These are phyloP conservation scores for Bruguiera hainesii DNA, from an alignment of 441 rosid genomes.

Conservation along the genomic window DNA sequence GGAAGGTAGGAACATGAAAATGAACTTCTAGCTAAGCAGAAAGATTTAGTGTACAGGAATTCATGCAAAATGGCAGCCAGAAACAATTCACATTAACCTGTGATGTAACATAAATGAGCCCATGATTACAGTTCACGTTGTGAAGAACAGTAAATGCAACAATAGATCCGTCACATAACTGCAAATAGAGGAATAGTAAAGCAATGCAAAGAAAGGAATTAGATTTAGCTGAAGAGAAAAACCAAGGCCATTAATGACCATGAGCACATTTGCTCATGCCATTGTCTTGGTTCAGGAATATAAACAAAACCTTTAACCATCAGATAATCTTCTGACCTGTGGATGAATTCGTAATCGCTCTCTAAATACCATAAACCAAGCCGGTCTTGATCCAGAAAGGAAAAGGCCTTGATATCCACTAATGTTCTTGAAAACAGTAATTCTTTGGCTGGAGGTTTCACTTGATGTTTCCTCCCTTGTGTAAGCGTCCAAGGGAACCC, in stretches of 20 bases:
- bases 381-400: slow-evolving; percentile 92
- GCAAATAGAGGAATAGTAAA: slow-evolving; percentile 30
- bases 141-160: slow-evolving; percentile 98
- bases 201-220: background rate
- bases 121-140: slow-evolving; percentile 95
- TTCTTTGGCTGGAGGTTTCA: slow-evolving; percentile 61
- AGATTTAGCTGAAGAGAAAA: slow-evolving; percentile 5
- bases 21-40: background rate
- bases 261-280: slow-evolving; percentile 5
- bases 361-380: slow-evolving; percentile 97
- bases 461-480: slow-evolving; percentile 65
- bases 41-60: slow-evolving; percentile 2
- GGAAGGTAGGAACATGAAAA: slow-evolving; percentile 24
- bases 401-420: slow-evolving; percentile 88
- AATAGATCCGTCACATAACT: slow-evolving; percentile 95
- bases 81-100: slow-evolving; percentile 49
- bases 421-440: slow-evolving; percentile 82
- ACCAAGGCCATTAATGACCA: slow-evolving; percentile 7
- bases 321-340: slow-evolving; percentile 55
- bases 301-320: slow-evolving; percentile 6
- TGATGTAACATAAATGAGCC: slow-evolving; percentile 93
- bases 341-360: slow-evolving; percentile 94
- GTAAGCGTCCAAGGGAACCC: slow-evolving; percentile 70
- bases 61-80: slow-evolving; percentile 17
- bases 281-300: background rate